Evolutionary conservation across 2,329 filamentous ascomycete species (phyloP).

Genomic region (Ceratocystis colombiana): DNA sequence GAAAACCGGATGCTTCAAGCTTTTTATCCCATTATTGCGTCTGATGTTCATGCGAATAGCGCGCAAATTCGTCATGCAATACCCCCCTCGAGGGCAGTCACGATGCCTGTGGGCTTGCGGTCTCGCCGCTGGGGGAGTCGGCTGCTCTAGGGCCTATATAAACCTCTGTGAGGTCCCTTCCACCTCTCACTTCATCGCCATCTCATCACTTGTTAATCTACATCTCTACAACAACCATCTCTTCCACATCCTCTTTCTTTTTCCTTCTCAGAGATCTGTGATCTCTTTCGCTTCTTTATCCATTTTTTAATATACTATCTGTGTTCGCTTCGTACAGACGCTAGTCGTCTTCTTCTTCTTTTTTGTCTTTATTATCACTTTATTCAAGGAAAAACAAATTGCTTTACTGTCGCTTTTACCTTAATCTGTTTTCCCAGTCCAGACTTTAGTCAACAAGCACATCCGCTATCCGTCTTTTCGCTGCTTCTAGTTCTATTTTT

Average conservation of each 20-base stretch:
- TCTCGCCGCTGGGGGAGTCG: no score
- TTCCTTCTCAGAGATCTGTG: constrained; percentile 24
- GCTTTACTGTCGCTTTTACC: not conserved
- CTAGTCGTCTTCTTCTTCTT: constrained; percentile 19
- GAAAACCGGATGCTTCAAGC: not conserved
- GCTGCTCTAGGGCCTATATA: no score
- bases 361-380: not conserved
- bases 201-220: not conserved
- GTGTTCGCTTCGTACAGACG: constrained; percentile 16
- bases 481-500: not conserved
- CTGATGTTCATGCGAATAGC: no score
- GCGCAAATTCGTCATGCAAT: no score
- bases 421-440: no score
- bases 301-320: constrained; percentile 10
- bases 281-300: constrained; percentile 25
- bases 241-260: constrained; percentile 19
- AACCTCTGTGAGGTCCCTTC: not conserved
- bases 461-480: no score
- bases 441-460: no score
- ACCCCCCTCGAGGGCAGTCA: no score
- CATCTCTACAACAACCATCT: not conserved
- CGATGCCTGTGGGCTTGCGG: no score
- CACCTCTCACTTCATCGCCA: constrained; percentile 12
- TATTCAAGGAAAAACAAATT: not conserved
- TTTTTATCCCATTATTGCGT: no score